Conservation (phyloP, 495 filamentous ascomycete genomes). For the Staphylotrichum longicolle region DNA sequence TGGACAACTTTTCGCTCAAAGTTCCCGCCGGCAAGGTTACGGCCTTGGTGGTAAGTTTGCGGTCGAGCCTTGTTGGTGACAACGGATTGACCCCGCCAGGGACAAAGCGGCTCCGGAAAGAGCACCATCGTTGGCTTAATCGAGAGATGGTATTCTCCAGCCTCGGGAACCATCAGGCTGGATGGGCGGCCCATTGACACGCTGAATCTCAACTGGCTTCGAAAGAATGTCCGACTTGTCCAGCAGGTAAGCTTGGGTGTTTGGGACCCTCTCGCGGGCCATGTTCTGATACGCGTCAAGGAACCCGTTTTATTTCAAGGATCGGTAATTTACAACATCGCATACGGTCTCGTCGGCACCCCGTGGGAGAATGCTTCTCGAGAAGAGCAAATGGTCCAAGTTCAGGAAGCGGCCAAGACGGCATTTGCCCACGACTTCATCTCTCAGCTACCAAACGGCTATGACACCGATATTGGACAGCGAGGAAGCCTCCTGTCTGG, state of each 20-base stretch:
- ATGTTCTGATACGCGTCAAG: slow-evolving; percentile 17
- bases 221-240: slow-evolving; percentile 62
- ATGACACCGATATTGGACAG: slow-evolving; percentile 57
- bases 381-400: slow-evolving; percentile 50
- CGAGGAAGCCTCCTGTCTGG: slow-evolving; percentile 48
- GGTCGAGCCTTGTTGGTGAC: not conserved
- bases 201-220: slow-evolving; percentile 60
- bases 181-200: slow-evolving; percentile 53
- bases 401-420: slow-evolving; percentile 54
- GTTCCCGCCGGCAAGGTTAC: slow-evolving; percentile 83
- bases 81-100: slow-evolving; percentile 22
- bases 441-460: slow-evolving; percentile 53
- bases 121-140: slow-evolving; percentile 86
- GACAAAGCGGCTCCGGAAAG: slow-evolving; percentile 60
- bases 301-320: slow-evolving; percentile 73
- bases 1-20: slow-evolving; percentile 69
- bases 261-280: not conserved
- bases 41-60: slow-evolving; percentile 71
- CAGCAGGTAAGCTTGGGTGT: slow-evolving; percentile 45
- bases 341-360: slow-evolving; percentile 58
- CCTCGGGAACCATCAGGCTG: slow-evolving; percentile 49
- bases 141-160: slow-evolving; percentile 83
- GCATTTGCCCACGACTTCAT: slow-evolving; percentile 59
- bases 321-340: slow-evolving; percentile 63
- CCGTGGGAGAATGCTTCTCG: slow-evolving; percentile 47